Evolutionary conservation across 176 grass and related monocot species (phyloP), one percentile per base, ranked within the genome.

Genomic region (Carex scoparia): DNA sequence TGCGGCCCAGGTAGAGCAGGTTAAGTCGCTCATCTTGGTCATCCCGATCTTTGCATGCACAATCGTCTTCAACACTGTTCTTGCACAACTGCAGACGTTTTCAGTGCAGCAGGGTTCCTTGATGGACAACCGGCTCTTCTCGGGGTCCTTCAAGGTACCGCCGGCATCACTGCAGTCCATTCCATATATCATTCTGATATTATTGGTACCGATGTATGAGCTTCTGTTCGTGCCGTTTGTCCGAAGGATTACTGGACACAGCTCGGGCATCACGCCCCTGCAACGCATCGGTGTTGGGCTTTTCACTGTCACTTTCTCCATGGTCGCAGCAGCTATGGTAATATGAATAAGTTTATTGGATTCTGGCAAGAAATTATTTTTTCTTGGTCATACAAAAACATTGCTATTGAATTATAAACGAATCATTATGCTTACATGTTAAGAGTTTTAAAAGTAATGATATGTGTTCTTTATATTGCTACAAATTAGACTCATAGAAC

Each of bases 21-120:
- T 91, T 86, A 97, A 97, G 84, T 72, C 91, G 60, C 88, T 97
- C 7, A 86, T 97, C 33, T 97, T 88, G 31, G 89, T 97, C 61
- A 81, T 94, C 5, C 94, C 94, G 8, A 97, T 97, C 78, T 97
- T 97, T 35, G 89, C 91, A 14, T 94, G 94, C 86, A 97, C 91
- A 65, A 97, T 97, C 76, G 44, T 97, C 79, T 97, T 97, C 91
- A 97, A 97, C 89, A 97, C 94, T 23, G 83, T 97, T 83, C 94
- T 97, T 0, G 91, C 91, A 4, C 94, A 97, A 82, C 88, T 97
- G 35, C 94, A 97, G 61, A 97, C 94, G 15, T 97, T 97, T 88
- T 97, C 94, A 2, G 94, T 97, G 59, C 94, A 97, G 79, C 94
- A 97, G 57, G 94, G 91, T 0, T 56, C 71, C 67, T 86, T 88